Evolutionary conservation across 1,284 basidiomycete genomes (phyloP).

Genomic region (Phellopilus nigrolimitatus): DNA sequence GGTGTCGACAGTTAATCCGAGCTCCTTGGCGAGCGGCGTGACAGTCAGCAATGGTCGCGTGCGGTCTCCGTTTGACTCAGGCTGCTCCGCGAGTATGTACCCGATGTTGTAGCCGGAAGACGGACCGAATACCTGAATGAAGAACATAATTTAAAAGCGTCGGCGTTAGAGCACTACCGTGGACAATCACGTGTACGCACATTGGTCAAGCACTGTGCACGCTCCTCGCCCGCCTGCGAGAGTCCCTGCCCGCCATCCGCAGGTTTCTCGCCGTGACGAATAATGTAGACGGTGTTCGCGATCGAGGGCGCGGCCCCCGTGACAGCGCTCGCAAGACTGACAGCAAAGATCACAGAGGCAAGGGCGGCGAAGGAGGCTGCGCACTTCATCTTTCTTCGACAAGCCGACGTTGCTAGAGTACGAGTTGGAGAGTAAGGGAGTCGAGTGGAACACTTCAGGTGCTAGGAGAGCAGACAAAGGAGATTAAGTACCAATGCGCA

Average conservation of each 20-base stretch:
- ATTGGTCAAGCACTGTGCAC: constrained; percentile 25
- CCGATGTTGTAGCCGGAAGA: constrained; percentile 25
- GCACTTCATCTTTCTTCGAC: neutral
- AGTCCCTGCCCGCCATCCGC: constrained; percentile 23
- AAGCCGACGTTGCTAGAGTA: too few species aligned
- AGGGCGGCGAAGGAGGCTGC: neutral
- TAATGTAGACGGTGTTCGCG: constrained; percentile 22
- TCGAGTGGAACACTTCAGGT: too few species aligned
- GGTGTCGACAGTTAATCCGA: constrained; percentile 29
- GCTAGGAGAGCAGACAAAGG: too few species aligned
- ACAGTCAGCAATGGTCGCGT: constrained; percentile 30
- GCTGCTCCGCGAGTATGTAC: constrained; percentile 28
- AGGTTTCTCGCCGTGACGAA: constrained; percentile 32
- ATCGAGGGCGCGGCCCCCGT: neutral
- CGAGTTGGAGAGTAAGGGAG: too few species aligned
- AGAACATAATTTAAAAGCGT: too few species aligned
- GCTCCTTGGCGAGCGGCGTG: constrained; percentile 26
- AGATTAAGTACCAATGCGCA: too few species aligned
- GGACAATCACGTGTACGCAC: too few species aligned
- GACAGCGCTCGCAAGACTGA: too few species aligned
- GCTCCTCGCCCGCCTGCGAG: constrained; percentile 21
- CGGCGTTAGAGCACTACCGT: too few species aligned
- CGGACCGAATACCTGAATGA: constrained; percentile 24
- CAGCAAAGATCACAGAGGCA: neutral
- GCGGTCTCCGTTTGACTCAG: constrained; percentile 24